Conservation (phyloP, 1,284 basidiomycete species). For the Ustilago lituana region DNA sequence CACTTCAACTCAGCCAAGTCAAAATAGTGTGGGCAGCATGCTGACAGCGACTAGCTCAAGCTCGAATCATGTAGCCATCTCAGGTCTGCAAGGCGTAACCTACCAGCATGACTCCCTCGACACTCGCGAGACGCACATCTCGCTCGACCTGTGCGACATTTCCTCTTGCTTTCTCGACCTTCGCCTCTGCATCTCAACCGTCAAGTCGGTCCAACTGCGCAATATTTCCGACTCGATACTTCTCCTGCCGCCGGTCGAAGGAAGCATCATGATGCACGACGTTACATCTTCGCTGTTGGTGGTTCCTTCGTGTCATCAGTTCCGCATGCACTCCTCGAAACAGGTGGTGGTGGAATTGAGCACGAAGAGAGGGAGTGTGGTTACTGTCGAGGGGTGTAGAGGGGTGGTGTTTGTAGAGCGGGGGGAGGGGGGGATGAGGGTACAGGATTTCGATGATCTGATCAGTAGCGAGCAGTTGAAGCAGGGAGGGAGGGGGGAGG, state of each 20-base stretch:
- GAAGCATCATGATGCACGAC: constrained; percentile 44
- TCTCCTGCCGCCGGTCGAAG: constrained; percentile 21
- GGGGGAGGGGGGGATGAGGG: constrained; percentile 3
- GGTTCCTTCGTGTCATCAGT: constrained; percentile 34
- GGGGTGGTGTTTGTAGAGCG: constrained; percentile 11
- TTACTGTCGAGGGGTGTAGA: constrained; percentile 25
- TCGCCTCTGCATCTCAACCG: constrained; percentile 2
- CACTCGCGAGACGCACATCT: background rate
- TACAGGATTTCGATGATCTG: constrained; percentile 48
- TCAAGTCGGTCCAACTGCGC: constrained; percentile 38
- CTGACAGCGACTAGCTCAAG: no score
- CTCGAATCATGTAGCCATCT: constrained; percentile 14
- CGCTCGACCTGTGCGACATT: constrained; percentile 18
- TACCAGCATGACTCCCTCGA: background rate
- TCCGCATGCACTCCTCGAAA: constrained; percentile 37
- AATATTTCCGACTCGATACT: constrained; percentile 17
- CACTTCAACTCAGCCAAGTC: no score
- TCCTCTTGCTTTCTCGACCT: constrained; percentile 25
- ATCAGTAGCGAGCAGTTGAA: constrained; percentile 30
- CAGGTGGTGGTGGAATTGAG: constrained; percentile 10
- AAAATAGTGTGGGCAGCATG: no score
- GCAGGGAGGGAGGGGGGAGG: background rate
- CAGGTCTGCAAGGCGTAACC: background rate
- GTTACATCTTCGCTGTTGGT: constrained; percentile 4
- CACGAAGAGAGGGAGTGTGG: constrained; percentile 27